phyloP scores from a whole-genome alignment of 2,329 filamentous ascomycete species.

The Seiridium unicorne region DNA sequence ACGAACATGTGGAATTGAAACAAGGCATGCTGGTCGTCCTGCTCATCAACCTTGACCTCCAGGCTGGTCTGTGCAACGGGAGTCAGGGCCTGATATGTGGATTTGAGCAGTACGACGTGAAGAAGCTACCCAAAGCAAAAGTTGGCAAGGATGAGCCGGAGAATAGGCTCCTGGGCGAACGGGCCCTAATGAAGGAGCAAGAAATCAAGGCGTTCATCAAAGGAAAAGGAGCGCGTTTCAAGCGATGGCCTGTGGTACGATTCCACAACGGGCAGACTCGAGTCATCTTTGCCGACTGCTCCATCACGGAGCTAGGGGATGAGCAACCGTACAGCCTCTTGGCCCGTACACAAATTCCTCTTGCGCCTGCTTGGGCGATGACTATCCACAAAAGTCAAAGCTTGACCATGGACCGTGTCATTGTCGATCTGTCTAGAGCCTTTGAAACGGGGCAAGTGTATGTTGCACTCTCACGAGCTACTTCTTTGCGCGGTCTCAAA shows the following conservation, averaged over 20 bases:
- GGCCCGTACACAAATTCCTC: conserved; percentile 59
- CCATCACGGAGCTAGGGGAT: conserved; percentile 44
- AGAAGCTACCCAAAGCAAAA: conserved; percentile 24
- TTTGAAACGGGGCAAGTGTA: conserved; percentile 62
- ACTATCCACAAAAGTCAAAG: conserved; percentile 64
- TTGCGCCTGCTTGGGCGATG: conserved; percentile 60
- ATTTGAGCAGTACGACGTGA: conserved; percentile 34
- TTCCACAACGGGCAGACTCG: conserved; percentile 46
- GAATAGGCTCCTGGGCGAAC: conserved; percentile 30
- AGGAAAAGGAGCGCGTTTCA: conserved; percentile 21
- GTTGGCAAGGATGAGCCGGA: conserved; percentile 9
- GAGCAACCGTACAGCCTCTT: conserved; percentile 44
- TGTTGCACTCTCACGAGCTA: conserved; percentile 60
- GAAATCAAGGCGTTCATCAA: conserved; percentile 38
- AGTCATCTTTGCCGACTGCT: conserved; percentile 51
- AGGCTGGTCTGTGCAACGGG: conserved; percentile 42
- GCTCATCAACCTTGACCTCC: conserved; percentile 45
- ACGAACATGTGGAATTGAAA: conserved; percentile 42
- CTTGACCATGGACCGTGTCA: conserved; percentile 58
- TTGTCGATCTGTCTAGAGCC: conserved; percentile 48
- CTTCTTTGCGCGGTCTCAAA: conserved; percentile 46
- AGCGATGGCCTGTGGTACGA: conserved; percentile 48
- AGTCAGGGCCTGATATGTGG: conserved; percentile 43
- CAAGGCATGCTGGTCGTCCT: conserved; percentile 51
- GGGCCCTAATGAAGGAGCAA: conserved; percentile 32